phyloP scores from a whole-genome alignment of 495 filamentous ascomycete species.

The Neurospora africana region DNA sequence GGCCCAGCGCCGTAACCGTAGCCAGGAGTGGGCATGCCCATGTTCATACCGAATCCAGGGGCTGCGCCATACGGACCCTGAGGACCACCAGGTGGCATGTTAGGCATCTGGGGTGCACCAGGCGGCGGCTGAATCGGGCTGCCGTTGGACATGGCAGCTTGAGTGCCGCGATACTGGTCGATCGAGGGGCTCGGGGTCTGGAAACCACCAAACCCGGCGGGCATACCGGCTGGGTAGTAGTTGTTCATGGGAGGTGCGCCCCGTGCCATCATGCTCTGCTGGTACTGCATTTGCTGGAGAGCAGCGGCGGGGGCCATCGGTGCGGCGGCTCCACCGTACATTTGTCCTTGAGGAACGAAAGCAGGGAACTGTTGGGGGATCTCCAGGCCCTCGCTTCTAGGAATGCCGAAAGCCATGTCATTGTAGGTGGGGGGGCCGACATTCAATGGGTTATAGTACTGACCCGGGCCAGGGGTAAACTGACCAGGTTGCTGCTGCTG shows the following conservation, averaged over 20 bases:
- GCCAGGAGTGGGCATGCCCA: constrained; percentile 35
- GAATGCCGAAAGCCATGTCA: constrained; percentile 39
- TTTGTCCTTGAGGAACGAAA: constrained; percentile 37
- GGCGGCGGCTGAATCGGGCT: constrained; percentile 36
- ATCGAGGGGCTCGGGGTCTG: constrained; percentile 32
- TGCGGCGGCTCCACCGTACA: constrained; percentile 40
- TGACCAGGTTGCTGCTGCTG: constrained; percentile 23
- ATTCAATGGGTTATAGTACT: constrained; percentile 36
- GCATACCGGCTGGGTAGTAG: constrained; percentile 38
- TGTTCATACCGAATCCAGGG: constrained; percentile 37
- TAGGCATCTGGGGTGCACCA: constrained; percentile 16
- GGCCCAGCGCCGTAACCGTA: constrained; percentile 30
- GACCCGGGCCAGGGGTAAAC: constrained; percentile 14
- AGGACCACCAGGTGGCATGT: constrained; percentile 13
- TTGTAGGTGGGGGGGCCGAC: constrained; percentile 21
- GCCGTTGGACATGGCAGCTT: constrained; percentile 28
- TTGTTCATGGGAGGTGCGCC: constrained; percentile 40
- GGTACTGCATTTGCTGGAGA: constrained; percentile 47
- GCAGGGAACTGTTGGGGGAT: constrained; percentile 41
- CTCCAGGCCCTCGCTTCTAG: constrained; percentile 48
- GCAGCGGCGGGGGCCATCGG: constrained; percentile 36
- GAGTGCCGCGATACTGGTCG: constrained; percentile 36
- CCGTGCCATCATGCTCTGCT: constrained; percentile 46
- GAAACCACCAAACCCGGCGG: constrained; percentile 35
- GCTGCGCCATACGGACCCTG: constrained; percentile 32